phyloP scores from a whole-genome alignment of 1,284 basidiomycete species.

The Pseudozyma sp. region DNA sequence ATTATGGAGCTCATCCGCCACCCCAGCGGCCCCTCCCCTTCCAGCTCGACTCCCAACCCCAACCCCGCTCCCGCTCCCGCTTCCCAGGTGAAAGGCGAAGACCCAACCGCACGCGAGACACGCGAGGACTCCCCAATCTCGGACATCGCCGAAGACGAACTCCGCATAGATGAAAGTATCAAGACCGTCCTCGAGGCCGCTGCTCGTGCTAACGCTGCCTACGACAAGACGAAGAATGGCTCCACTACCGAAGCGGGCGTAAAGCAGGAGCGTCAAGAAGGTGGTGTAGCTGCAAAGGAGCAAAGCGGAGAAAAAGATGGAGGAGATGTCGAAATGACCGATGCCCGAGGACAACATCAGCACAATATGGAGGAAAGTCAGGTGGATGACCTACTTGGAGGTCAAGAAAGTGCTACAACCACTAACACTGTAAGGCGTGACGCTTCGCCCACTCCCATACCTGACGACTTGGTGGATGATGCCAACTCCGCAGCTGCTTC shows the following conservation, averaged over 20 bases:
- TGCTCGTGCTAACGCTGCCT: not conserved
- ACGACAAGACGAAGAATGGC: not conserved
- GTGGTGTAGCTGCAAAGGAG: not conserved
- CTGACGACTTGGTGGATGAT: not conserved
- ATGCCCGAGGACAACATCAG: not conserved
- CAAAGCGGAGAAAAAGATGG: not conserved
- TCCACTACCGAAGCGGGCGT: not conserved
- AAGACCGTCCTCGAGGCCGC: constrained; percentile 5
- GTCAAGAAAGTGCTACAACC: too few species aligned
- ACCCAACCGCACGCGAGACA: too few species aligned
- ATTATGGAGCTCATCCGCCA: too few species aligned
- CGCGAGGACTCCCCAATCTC: constrained; percentile 22
- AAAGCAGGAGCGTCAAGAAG: not conserved
- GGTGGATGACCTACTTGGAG: too few species aligned
- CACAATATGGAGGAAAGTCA: too few species aligned
- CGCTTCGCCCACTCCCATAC: not conserved
- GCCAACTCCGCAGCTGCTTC: not conserved
- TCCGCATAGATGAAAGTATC: constrained; percentile 5
- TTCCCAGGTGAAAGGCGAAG: not conserved
- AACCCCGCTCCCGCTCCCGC: not conserved
- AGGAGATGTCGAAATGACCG: not conserved
- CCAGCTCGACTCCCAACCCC: not conserved
- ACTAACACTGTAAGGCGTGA: too few species aligned
- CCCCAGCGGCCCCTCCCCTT: too few species aligned
- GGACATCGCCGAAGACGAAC: constrained; percentile 21